Conservation (phyloP, 2,329 filamentous ascomycete species). For the Pseudogymnoascus sp. region DNA sequence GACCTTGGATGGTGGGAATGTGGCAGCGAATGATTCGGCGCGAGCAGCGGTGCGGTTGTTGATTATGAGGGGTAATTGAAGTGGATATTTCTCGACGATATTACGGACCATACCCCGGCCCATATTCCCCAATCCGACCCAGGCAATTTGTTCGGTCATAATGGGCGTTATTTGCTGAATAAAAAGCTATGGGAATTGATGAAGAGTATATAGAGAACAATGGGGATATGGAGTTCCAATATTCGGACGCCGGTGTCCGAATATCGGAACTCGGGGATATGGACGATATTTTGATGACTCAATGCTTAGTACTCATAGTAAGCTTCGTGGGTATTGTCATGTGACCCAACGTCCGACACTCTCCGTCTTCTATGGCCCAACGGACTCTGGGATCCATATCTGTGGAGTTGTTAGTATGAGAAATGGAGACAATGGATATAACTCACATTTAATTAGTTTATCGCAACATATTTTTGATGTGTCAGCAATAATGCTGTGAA, state of each 20-base stretch:
- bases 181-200: conserved; percentile 1
- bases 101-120: conserved; percentile 81
- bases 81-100: conserved; percentile 67
- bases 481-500: not conserved
- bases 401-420: not conserved
- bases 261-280: not conserved
- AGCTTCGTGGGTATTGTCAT: not conserved
- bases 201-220: not conserved
- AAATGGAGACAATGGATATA: not conserved
- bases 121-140: conserved; percentile 85
- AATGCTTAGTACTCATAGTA: not conserved
- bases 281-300: not conserved
- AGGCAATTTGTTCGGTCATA: conserved; percentile 60
- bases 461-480: not conserved
- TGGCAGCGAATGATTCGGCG: conserved; percentile 54
- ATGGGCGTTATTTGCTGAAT: conserved; percentile 13
- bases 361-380: not conserved
- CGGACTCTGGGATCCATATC: not conserved
- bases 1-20: conserved; percentile 54
- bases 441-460: not conserved
- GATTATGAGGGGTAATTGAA: conserved; percentile 65
- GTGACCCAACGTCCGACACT: not conserved
- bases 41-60: conserved; percentile 72
- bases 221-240: not conserved
- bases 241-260: too few relatives aligned